A percentile compares a stretch with the other conserved stretches of the same genome.
Conservation (phyloP, 2,329 filamentous ascomycete genomes). For the Cordyceps farinosa region DNA sequence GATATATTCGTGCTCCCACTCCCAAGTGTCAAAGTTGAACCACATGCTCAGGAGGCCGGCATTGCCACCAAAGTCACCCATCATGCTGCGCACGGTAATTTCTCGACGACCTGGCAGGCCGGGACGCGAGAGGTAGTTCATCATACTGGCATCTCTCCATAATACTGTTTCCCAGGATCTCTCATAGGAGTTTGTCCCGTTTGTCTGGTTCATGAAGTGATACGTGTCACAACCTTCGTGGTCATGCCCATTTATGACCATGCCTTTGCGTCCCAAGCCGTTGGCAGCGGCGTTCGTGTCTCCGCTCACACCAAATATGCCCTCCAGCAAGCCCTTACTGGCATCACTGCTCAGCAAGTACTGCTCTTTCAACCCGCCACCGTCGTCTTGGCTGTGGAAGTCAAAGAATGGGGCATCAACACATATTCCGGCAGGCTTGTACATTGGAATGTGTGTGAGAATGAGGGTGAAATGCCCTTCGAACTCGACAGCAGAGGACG, state of each 20-base stretch:
- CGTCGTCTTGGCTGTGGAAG: conserved; percentile 64
- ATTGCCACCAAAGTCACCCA: conserved; percentile 93
- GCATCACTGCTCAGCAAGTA: conserved; percentile 77
- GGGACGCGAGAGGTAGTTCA: conserved; percentile 38
- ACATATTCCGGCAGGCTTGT: conserved; percentile 79
- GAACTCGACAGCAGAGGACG: conserved; percentile 57
- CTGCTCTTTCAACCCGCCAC: conserved; percentile 80
- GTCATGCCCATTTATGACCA: conserved; percentile 91
- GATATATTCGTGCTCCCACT: conserved; percentile 79
- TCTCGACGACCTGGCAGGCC: conserved; percentile 69
- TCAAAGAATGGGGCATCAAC: conserved; percentile 80
- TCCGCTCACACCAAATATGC: conserved; percentile 74
- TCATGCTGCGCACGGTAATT: conserved; percentile 95
- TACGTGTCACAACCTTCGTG: conserved; percentile 90
- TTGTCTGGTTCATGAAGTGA: conserved; percentile 70
- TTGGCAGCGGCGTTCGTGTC: conserved; percentile 53
- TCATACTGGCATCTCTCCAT: conserved; percentile 44
- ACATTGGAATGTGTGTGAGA: conserved; percentile 86
- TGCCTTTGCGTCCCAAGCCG: conserved; percentile 66
- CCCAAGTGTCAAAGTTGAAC: conserved; percentile 70
- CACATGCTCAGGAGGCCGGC: conserved; percentile 83
- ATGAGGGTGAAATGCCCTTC: conserved; percentile 73
- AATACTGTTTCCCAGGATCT: conserved; percentile 48
- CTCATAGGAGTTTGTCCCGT: conserved; percentile 36
- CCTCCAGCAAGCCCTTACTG: conserved; percentile 73